Base-by-base conservation (phyloP, 345 rosid genomes). In the Gossypium bickii region DNA sequence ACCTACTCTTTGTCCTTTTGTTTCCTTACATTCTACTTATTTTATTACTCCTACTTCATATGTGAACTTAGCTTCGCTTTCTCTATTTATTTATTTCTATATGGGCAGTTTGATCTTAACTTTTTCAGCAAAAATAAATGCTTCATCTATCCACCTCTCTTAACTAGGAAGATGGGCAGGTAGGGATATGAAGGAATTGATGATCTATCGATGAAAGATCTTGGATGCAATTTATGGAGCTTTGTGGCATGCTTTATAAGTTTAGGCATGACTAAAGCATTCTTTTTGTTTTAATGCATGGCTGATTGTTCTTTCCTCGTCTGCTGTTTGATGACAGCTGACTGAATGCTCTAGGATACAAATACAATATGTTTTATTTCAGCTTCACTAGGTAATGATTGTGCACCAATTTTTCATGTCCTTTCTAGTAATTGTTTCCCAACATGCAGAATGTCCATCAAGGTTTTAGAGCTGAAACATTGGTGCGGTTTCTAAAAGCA, bases 401-500 rank as follows among this genome's bases (percentile, higher is more conserved):
- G 57, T 12, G 53, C 47, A 9, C 29, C 12, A 17, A 18, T n/a
- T 51, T 34, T 18, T 65, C 11, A 15, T 2, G 41, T 38, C 20
- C 3, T 43, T n/a, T 71, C 20, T 41, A 38, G n/a, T 45, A 20
- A n/a, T 58, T 71, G 9, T 74, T 61, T 77, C 34, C 45, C 59
- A 17, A 64, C 66, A 29, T 76, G 76, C 87, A 90, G 96, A 90
- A 85, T 76, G 58, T 89, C 72, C 91, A 90, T 82, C 96, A 87
- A 83, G 96, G 96, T 52, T 89, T 81, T 79, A 71, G 41, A 78
- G 72, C 82, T 20, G 91, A 87, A 84, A 86, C 87, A 53, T 82
- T 89, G 77, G 79, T 52, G 17, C 93, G 93, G 13, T 90, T 90
- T 80, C 84, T 90, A 34, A 89, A 85, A 80, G 93, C 93, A n/a